Evolutionary conservation across 148 eudicot species (phyloP).

Genomic region (Dysphania ambrosioides): DNA sequence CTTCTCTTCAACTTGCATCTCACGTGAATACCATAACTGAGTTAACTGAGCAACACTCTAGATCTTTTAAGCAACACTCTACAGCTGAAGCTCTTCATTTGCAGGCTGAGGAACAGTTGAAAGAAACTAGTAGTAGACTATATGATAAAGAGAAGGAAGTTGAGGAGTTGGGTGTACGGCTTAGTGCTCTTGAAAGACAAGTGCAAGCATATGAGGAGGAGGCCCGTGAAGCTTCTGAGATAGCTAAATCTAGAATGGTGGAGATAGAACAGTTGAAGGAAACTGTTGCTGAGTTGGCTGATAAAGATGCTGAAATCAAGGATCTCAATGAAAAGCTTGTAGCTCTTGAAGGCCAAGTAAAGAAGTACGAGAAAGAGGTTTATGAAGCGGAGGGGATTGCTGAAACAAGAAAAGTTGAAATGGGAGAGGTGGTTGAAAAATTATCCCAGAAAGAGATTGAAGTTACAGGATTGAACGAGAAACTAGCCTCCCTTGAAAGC

Average conservation of each 20-base stretch:
- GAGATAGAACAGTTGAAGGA: constrained; percentile 51
- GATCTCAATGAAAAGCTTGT: constrained; percentile 26
- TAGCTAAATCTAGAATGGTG: constrained; percentile 45
- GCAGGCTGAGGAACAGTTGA: constrained; percentile 46
- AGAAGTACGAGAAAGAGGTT: constrained; percentile 21
- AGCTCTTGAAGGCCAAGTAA: constrained; percentile 23
- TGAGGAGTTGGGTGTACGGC: constrained; percentile 42
- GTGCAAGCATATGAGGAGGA: constrained; percentile 42
- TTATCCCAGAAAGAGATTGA: constrained; percentile 28
- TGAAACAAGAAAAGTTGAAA: constrained; percentile 26
- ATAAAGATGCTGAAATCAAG: constrained; percentile 28
- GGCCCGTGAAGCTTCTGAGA: constrained; percentile 40
- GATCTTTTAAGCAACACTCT: constrained; percentile 53
- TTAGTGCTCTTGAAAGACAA: constrained; percentile 44
- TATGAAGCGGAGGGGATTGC: constrained; percentile 24
- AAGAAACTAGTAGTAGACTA: constrained; percentile 44
- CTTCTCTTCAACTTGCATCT: constrained; percentile 58
- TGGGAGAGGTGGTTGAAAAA: constrained; percentile 25
- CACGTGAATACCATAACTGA: constrained; percentile 64
- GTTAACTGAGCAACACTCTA: constrained; percentile 61
- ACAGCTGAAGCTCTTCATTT: constrained; percentile 52
- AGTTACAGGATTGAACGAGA: constrained; percentile 23
- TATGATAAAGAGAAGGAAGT: constrained; percentile 55
- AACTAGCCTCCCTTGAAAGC: constrained; percentile 22
- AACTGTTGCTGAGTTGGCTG: constrained; percentile 18